phyloP scores from a whole-genome alignment of 139 green algal species.

The Tetraselmis chui region DNA sequence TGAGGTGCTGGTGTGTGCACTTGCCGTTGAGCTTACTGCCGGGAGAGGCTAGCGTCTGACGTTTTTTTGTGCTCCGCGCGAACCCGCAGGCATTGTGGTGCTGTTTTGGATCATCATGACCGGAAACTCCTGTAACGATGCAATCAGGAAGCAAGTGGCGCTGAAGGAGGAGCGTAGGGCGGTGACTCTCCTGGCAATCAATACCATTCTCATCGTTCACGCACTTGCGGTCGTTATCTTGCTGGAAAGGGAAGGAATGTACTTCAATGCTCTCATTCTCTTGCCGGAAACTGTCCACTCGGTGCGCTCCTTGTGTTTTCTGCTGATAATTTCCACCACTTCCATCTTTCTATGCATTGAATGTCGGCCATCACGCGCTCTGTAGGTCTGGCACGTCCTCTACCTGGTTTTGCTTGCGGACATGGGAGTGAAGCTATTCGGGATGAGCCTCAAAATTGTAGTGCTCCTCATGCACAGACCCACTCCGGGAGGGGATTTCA shows the following conservation, averaged over 20 bases:
- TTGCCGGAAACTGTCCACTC: not conserved
- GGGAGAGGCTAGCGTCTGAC: too few relatives aligned
- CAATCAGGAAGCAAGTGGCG: constrained; percentile 24
- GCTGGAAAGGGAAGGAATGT: not conserved
- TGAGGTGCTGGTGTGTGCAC: too few relatives aligned
- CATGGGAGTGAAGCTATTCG: constrained; percentile 29
- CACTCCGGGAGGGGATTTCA: not conserved
- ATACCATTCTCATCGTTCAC: not conserved
- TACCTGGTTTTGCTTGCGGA: constrained; percentile 40
- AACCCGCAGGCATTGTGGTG: constrained; percentile 18
- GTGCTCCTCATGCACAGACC: not conserved
- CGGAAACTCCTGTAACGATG: constrained; percentile 18
- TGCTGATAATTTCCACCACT: too few relatives aligned
- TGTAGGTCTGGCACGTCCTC: constrained; percentile 33
- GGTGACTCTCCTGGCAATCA: constrained; percentile 12
- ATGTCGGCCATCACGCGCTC: too few relatives aligned
- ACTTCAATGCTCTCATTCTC: not conserved
- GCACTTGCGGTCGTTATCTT: constrained; percentile 1
- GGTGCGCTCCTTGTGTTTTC: too few relatives aligned
- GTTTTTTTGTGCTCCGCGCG: too few relatives aligned
- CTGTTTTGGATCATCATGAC: constrained; percentile 22
- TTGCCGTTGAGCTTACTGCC: too few relatives aligned
- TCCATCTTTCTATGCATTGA: too few relatives aligned
- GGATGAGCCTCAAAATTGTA: constrained; percentile 37
- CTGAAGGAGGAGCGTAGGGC: constrained; percentile 15